Conservation (phyloP, 768 basidiomycete species). For the Termitomyces titanicus region DNA sequence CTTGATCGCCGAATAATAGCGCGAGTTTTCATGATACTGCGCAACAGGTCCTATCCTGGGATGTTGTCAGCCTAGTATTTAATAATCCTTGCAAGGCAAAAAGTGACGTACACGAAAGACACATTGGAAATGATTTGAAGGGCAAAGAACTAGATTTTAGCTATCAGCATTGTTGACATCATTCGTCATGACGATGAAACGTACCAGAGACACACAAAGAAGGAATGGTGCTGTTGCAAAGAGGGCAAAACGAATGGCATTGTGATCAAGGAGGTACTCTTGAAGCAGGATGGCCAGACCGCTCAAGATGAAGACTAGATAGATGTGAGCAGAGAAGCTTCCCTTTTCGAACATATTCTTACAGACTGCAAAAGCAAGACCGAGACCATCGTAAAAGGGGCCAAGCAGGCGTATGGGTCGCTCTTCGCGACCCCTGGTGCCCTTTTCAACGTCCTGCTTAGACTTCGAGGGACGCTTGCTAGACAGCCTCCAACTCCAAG, state of each 20-base stretch:
- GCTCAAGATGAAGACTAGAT: slow-evolving; percentile 63
- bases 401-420: slow-evolving; percentile 63
- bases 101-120: slow-evolving; percentile 52
- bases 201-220: slow-evolving; percentile 71
- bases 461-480: slow-evolving; percentile 28
- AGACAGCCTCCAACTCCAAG: slow-evolving; percentile 48
- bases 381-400: slow-evolving; percentile 71
- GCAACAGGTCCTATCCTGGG: slow-evolving; percentile 75
- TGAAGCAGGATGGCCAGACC: slow-evolving; percentile 56
- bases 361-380: slow-evolving; percentile 66
- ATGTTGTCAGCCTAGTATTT: background rate
- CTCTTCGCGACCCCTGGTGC: slow-evolving; percentile 26
- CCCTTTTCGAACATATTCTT: slow-evolving; percentile 18
- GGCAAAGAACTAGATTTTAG: slow-evolving; percentile 58
- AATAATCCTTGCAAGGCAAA: slow-evolving; percentile 1
- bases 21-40: slow-evolving; percentile 82
- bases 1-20: slow-evolving; percentile 71
- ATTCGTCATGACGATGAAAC: slow-evolving; percentile 17
- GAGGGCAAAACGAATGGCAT: slow-evolving; percentile 62
- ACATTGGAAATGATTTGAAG: slow-evolving; percentile 65
- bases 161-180: background rate
- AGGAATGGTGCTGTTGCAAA: slow-evolving; percentile 65
- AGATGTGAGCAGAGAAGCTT: background rate
- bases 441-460: slow-evolving; percentile 51
- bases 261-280: slow-evolving; percentile 66